Conservation (phyloP, 805 yeast species). For the Kuraishia cidri region DNA sequence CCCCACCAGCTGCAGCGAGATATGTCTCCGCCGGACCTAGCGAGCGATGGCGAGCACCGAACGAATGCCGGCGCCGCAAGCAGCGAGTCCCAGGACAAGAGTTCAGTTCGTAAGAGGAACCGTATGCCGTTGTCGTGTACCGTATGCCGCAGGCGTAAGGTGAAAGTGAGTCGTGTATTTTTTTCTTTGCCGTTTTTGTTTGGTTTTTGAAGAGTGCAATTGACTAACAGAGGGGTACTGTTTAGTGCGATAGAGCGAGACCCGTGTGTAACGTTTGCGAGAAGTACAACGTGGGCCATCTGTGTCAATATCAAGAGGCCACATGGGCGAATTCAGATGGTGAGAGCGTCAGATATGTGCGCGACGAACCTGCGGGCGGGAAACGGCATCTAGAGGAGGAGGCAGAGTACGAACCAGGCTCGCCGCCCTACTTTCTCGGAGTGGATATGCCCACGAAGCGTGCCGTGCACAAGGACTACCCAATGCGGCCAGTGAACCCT, state of each 20-base stretch:
- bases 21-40: too few relatives aligned
- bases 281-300: conserved; percentile 15
- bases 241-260: conserved; percentile 24
- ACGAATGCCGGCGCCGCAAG: background rate
- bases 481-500: background rate
- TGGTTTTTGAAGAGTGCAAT: too few relatives aligned
- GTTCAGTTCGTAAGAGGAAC: conserved; percentile 18
- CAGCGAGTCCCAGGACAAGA: background rate
- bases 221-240: too few relatives aligned
- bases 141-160: conserved; percentile 36
- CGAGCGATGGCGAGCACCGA: too few relatives aligned
- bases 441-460: too few relatives aligned
- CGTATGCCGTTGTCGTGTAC: conserved; percentile 36
- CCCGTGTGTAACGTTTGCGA: conserved; percentile 23
- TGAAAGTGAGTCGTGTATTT: conserved; percentile 20
- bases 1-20: too few relatives aligned
- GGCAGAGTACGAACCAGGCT: too few relatives aligned
- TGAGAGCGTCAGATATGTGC: background rate
- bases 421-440: too few relatives aligned
- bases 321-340: conserved; percentile 13
- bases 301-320: conserved; percentile 21
- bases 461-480: too few relatives aligned
- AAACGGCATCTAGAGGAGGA: too few relatives aligned
- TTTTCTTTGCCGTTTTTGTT: conserved; percentile 24
- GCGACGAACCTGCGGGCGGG: too few relatives aligned